These are phyloP conservation scores for Taxillus chinensis DNA, from an alignment of 164 flowering plant genomes.

Conservation along the genomic window DNA sequence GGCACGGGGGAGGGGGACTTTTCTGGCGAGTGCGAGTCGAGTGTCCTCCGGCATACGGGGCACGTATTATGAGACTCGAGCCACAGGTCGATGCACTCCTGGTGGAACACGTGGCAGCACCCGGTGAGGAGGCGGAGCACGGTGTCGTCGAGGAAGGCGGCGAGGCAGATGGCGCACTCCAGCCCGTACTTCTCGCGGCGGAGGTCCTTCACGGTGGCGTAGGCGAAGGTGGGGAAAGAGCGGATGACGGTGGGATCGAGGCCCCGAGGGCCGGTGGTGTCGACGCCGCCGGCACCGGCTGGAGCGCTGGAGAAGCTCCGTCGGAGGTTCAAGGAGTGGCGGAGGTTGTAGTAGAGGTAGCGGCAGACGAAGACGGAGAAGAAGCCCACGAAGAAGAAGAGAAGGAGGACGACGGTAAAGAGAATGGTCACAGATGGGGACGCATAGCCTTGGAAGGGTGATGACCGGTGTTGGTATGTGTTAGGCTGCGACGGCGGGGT, in stretches of 20 bases:
- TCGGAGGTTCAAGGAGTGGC: constrained; percentile 14
- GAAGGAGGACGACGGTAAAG: constrained; percentile 36
- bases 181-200: constrained; percentile 30
- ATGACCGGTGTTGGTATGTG: background rate
- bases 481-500: background rate
- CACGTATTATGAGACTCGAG: constrained; percentile 62
- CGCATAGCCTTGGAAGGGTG: background rate
- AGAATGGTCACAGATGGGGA: constrained; percentile 32
- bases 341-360: constrained; percentile 27
- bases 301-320: constrained; percentile 18
- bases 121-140: constrained; percentile 39
- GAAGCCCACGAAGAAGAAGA: constrained; percentile 51
- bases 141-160: constrained; percentile 44
- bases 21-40: constrained; percentile 19
- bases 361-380: constrained; percentile 54
- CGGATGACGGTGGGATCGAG: constrained; percentile 45
- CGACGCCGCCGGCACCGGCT: background rate
- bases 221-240: constrained; percentile 49
- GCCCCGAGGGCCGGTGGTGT: constrained; percentile 13
- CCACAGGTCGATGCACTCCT: constrained; percentile 89
- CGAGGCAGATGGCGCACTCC: constrained; percentile 78
- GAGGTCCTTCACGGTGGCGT: constrained; percentile 40
- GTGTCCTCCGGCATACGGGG: constrained; percentile 62
- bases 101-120: constrained; percentile 75
- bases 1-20: constrained; percentile 3